These are phyloP conservation scores for Arthroderma sp. DNA, from an alignment of 2,329 filamentous ascomycete genomes.

Conservation along the genomic window DNA sequence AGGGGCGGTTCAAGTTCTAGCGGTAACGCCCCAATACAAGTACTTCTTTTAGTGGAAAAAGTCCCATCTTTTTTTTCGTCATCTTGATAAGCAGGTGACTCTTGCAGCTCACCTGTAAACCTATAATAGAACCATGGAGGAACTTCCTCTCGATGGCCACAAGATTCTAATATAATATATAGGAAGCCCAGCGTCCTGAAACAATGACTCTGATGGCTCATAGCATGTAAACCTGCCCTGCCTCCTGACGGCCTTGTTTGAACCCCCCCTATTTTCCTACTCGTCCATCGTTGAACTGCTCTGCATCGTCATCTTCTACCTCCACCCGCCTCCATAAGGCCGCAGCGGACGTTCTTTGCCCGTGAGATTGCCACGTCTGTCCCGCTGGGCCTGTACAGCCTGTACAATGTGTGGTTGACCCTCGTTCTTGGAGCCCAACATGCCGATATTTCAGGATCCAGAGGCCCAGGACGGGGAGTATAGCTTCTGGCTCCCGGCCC, in stretches of 20 bases:
- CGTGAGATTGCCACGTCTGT: constrained; percentile 15
- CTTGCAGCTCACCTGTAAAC: background rate
- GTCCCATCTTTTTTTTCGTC: background rate
- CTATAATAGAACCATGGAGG: no score
- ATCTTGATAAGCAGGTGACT: background rate
- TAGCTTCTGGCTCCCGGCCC: constrained; percentile 15
- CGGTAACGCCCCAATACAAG: background rate
- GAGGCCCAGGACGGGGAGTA: constrained; percentile 21
- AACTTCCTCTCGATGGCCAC: no score
- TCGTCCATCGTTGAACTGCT: constrained; percentile 3
- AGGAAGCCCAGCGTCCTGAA: background rate
- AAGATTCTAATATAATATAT: background rate
- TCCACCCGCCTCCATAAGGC: constrained; percentile 13
- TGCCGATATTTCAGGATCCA: constrained; percentile 22
- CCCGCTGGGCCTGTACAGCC: background rate
- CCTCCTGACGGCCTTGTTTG: background rate
- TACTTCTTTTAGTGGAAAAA: background rate
- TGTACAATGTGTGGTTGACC: constrained; percentile 5
- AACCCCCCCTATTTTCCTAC: background rate
- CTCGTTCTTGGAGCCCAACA: constrained; percentile 12
- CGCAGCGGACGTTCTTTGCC: constrained; percentile 8
- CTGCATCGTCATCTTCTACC: constrained; percentile 3
- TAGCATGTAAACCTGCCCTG: background rate
- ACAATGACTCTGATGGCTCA: background rate
- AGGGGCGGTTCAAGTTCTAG: no score